These are phyloP conservation scores for Polytolypa hystricis DNA, from an alignment of 2,329 filamentous ascomycete species.

Conservation along the genomic window DNA sequence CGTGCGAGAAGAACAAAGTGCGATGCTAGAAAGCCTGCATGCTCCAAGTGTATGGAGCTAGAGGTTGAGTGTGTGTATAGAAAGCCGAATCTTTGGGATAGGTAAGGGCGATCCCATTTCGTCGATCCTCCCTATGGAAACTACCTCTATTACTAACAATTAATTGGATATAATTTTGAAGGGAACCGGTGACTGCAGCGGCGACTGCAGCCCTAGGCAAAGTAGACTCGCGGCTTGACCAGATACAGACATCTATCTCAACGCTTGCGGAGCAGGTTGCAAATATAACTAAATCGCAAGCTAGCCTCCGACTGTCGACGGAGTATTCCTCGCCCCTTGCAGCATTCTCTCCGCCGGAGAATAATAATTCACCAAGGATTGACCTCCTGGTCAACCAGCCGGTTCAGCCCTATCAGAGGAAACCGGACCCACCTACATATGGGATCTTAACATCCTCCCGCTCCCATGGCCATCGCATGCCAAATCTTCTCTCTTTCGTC, in stretches of 20 bases:
- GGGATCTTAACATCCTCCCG: neutral
- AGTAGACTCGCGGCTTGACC: neutral
- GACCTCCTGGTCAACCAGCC: no score
- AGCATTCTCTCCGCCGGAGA: neutral
- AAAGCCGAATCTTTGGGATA: neutral
- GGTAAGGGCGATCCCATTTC: neutral
- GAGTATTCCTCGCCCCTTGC: neutral
- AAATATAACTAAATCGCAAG: neutral
- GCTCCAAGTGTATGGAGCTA: neutral
- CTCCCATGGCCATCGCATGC: neutral
- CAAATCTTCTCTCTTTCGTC: neutral
- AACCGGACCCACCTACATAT: neutral
- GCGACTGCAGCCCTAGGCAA: neutral
- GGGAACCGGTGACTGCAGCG: neutral
- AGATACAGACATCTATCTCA: neutral
- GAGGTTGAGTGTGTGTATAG: neutral
- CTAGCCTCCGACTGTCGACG: neutral
- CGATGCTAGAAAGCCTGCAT: neutral
- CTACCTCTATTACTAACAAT: no score
- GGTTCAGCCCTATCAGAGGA: neutral
- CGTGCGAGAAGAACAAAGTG: neutral
- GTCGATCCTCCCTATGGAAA: neutral
- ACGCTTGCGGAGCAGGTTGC: neutral
- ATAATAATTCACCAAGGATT: no score
- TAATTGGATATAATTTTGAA: no score